Base-by-base conservation (phyloP, 352 stramenopile species). In the Globisporangium sylvaticum region DNA sequence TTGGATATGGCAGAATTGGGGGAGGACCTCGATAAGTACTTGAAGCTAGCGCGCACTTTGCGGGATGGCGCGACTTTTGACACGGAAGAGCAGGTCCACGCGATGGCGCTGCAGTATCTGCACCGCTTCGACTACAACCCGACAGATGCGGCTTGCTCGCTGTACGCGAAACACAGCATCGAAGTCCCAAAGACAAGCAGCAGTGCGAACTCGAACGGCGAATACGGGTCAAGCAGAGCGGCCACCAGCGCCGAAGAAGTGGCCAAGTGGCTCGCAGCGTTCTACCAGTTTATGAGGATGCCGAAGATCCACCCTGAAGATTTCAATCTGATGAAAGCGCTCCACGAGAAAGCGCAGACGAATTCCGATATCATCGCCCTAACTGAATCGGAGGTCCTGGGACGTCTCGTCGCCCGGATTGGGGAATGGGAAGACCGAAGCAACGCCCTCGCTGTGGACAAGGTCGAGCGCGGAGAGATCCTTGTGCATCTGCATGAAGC, bases 51-150 rank as follows among this genome's bases (percentile, higher is more conserved):
- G 60, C 68, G 79, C 20, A 84, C 85, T 24, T 64, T 96, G 46
- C 73, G 85, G n/a, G 83, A 92, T 64, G 87, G 86, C 32, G 79
- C 83, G 24, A 93, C 84, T 56, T 92, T 93, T 69, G 88, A 94
- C 62, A 89, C 84, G 4, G 73, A 88, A 15, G 85, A 96, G 67
- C 85, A 94, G 55, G 77, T 94, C 55, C 74, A 64, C 34, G 77
- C 82, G 18, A 74, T 91, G 27, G 88, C 88, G 22, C 68, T 96
- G 20, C 76, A 95, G 66, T 78, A 89, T 54, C 74, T 96, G 24
- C 88, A 96, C 62, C 81, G 83, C 62, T 93, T 93, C 64, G 73
- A 94, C 67, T 92, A 95, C 71, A 88, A 96, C 52, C 64, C 81
- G 22, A 84, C 74, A 22, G 84, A 94, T 59, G 88, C 88, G 0